Conservation (phyloP, 805 yeast genomes). For the Wickerhamiella brachini region DNA sequence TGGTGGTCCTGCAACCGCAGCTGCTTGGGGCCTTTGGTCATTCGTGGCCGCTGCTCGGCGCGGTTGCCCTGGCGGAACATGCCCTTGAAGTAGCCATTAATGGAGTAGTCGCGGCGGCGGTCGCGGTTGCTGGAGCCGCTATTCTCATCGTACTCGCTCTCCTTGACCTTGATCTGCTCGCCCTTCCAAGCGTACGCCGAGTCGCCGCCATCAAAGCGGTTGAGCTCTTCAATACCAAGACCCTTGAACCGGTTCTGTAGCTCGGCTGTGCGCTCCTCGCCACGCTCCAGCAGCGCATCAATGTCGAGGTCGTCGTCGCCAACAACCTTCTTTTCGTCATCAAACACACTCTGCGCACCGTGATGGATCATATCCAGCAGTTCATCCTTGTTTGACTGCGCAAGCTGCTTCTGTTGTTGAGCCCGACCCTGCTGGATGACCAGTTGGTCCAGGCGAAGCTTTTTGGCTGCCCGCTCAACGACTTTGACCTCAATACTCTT, state of each 20-base stretch:
- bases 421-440: constrained; percentile 89
- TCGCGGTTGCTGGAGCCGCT: constrained; percentile 35
- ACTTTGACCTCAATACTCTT: constrained; percentile 95
- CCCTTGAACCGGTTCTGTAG: constrained; percentile 72
- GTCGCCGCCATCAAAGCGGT: constrained; percentile 68
- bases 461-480: constrained; percentile 89
- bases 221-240: constrained; percentile 85
- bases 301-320: constrained; percentile 37
- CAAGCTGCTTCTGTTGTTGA: constrained; percentile 31
- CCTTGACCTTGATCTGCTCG: constrained; percentile 25
- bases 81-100: constrained; percentile 77
- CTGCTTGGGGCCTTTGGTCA: constrained; percentile 78
- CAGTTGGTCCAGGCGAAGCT: constrained; percentile 78
- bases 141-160: constrained; percentile 34
- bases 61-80: constrained; percentile 42
- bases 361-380: constrained; percentile 90
- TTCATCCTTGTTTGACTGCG: constrained; percentile 50
- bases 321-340: constrained; percentile 24
- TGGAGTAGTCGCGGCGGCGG: constrained; percentile 50
- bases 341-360: constrained; percentile 86
- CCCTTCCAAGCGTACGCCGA: constrained; percentile 98
- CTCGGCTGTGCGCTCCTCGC: constrained; percentile 67
- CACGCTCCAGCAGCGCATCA: constrained; percentile 65
- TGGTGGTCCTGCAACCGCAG: constrained; percentile 79
- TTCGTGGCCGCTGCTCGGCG: constrained; percentile 34